Evolutionary conservation across 805 yeast genomes (phyloP).

Genomic region (Maudiozyma pseudohumilis): DNA sequence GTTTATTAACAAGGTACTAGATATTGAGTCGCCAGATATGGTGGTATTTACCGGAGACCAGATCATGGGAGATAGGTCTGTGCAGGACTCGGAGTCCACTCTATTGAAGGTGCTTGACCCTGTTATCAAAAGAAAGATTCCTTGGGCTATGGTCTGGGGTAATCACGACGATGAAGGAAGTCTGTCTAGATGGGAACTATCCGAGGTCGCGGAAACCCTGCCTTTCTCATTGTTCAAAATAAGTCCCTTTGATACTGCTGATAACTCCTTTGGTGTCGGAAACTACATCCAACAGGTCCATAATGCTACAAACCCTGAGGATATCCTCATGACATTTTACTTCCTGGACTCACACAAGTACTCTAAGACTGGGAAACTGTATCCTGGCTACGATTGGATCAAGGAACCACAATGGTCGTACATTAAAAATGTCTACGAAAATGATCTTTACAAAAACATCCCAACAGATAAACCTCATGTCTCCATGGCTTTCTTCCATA

Average conservation of each 20-base stretch:
- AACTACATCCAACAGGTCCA: conserved; percentile 56
- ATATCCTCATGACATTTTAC: conserved; percentile 51
- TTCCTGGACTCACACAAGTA: conserved; percentile 80
- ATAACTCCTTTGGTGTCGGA: conserved; percentile 64
- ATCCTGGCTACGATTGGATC: conserved; percentile 81
- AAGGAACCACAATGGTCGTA: conserved; percentile 58
- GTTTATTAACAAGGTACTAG: conserved; percentile 56
- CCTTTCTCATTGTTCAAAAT: conserved; percentile 58
- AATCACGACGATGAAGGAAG: conserved; percentile 92
- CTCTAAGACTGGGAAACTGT: conserved; percentile 52
- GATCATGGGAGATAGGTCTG: conserved; percentile 59
- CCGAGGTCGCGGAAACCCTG: conserved; percentile 43
- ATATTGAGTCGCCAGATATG: conserved; percentile 70
- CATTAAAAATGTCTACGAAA: conserved; percentile 32
- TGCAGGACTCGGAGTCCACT: conserved; percentile 77
- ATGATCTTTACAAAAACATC: conserved; percentile 21
- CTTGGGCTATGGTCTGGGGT: conserved; percentile 81
- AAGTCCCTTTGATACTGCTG: conserved; percentile 46
- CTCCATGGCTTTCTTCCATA: conserved; percentile 89
- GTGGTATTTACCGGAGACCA: conserved; percentile 90
- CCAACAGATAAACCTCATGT: conserved; percentile 35
- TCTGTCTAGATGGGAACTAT: conserved; percentile 47
- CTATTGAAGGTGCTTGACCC: conserved; percentile 69
- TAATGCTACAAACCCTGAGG: conserved; percentile 23
- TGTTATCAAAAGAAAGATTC: conserved; percentile 55